A percentile compares a stretch with the other conserved stretches of the same genome.
These are phyloP conservation scores for Ceratocystis albifundus DNA, from an alignment of 2,329 filamentous ascomycete species.

Conservation along the genomic window DNA sequence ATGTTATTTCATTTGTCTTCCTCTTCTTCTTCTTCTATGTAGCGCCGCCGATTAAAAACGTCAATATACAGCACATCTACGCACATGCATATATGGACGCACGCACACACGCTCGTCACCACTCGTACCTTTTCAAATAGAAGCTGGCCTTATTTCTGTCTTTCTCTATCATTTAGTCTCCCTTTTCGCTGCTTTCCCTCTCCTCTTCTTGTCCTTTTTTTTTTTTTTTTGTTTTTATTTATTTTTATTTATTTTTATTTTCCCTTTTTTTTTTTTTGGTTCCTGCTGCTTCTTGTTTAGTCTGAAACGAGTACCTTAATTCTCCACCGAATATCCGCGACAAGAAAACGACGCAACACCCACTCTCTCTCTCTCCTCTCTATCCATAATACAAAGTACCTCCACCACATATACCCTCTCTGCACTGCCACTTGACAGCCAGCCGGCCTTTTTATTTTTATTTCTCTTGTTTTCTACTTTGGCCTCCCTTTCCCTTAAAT, in stretches of 20 bases:
- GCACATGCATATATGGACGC: not conserved
- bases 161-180: not conserved
- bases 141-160: not conserved
- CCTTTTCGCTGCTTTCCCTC: too few species aligned
- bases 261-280: not conserved
- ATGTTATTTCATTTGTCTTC: not conserved
- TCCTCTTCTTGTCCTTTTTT: not conserved
- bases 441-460: not conserved
- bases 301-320: constrained; percentile 4
- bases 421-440: constrained; percentile 5
- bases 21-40: not conserved
- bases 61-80: not conserved
- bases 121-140: not conserved
- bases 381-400: not conserved
- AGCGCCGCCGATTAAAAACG: not conserved
- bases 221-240: not conserved
- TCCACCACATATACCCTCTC: not conserved
- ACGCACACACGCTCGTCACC: not conserved
- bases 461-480: not conserved
- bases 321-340: constrained; percentile 1
- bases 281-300: not conserved
- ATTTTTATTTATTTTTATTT: too few species aligned
- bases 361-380: not conserved
- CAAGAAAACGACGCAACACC: constrained; percentile 3
- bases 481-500: not conserved